A percentile compares a stretch with the other conserved stretches of the same genome.
Evolutionary conservation across 2,329 filamentous ascomycete genomes (phyloP).

Genomic region (Fusarium domesticum): DNA sequence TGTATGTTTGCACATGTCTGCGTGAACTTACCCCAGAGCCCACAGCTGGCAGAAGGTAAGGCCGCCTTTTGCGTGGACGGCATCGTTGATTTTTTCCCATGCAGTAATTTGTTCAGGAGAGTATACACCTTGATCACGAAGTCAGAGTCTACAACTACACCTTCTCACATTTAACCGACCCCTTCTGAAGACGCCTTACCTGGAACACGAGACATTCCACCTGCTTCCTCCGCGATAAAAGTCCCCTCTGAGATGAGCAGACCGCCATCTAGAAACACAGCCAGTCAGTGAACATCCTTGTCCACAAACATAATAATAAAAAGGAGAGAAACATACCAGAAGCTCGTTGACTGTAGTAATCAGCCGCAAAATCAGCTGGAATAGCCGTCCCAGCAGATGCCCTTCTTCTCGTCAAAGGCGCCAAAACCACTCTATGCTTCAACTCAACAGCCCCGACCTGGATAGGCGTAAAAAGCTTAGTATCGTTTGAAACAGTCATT

Average conservation of each 20-base stretch:
- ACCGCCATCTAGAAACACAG: slow-evolving; percentile 33
- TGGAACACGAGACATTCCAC: slow-evolving; percentile 29
- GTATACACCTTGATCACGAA: slow-evolving; percentile 49
- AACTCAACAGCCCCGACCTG: slow-evolving; percentile 38
- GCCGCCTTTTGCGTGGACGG: slow-evolving; percentile 60
- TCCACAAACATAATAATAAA: background rate
- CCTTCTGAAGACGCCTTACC: slow-evolving; percentile 1
- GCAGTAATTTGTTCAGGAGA: slow-evolving; percentile 52
- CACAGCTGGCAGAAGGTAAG: slow-evolving; percentile 64
- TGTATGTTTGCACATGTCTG: too few species aligned
- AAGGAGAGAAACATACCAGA: slow-evolving; percentile 16
- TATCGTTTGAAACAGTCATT: slow-evolving; percentile 10
- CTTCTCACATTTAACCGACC: background rate
- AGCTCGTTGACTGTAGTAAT: slow-evolving; percentile 47
- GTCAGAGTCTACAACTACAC: background rate
- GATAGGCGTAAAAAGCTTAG: slow-evolving; percentile 42
- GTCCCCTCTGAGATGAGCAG: slow-evolving; percentile 47
- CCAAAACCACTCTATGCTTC: slow-evolving; percentile 49
- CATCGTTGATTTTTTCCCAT: slow-evolving; percentile 60
- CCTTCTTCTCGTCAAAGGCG: slow-evolving; percentile 56
- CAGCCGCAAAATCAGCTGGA: slow-evolving; percentile 35
- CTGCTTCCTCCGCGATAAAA: slow-evolving; percentile 37
- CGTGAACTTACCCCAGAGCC: slow-evolving; percentile 58
- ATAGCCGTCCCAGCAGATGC: slow-evolving; percentile 36
- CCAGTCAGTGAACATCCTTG: background rate